Base-by-base conservation (phyloP, 1,284 basidiomycete species). In the Clitocybe nebularis region DNA sequence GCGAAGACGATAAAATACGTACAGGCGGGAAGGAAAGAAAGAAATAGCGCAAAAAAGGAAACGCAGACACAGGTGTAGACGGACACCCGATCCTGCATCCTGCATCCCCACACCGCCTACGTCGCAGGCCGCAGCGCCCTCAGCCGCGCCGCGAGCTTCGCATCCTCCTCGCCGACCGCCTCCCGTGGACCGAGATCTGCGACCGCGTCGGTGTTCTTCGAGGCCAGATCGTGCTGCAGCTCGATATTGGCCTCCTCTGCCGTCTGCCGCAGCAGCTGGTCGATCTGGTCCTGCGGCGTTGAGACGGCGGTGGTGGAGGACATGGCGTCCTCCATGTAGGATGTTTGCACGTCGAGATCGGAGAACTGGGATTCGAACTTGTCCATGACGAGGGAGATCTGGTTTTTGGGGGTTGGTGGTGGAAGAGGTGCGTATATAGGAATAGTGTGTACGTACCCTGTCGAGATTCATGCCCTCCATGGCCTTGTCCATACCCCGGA, bases 391-490 rank as follows among this genome's bases (percentile, higher is more conserved):
- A 92, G 67, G 8, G 96, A 95, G 64, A 99, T 99, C 94, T 98
- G 53, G 24, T 25, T 10, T 13, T 13, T 20, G 10, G 22, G 25
- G 32, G 11, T 21, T 30, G 20, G 33, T 26, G 44, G 49, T 32
- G 40, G n/a, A 44, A 17, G 17, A 24, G 36, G 9, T 38, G 16
- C 41, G 39, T 34, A 23, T 17, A 28, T 41, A 44, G 5, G 5
- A 30, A 10, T 22, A 41, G 17, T 32, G 11, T 83, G 58, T 58
- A 93, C 50, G 46, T 32, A 54, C 94, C 62, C 86, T 75, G 59
- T 99, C 96, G 39, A 99, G 78, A 68, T 99, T 98, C 96, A 99
- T 99, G 66, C 78, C 90, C 60, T 97, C 90, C 96, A 99, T 98
- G 3, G 96, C 96, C 61, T 88, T 91, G 65, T 99, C 96, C 94